Conservation (phyloP, 2,329 filamentous ascomycete species). For the Bipolaris sorokiniana region DNA sequence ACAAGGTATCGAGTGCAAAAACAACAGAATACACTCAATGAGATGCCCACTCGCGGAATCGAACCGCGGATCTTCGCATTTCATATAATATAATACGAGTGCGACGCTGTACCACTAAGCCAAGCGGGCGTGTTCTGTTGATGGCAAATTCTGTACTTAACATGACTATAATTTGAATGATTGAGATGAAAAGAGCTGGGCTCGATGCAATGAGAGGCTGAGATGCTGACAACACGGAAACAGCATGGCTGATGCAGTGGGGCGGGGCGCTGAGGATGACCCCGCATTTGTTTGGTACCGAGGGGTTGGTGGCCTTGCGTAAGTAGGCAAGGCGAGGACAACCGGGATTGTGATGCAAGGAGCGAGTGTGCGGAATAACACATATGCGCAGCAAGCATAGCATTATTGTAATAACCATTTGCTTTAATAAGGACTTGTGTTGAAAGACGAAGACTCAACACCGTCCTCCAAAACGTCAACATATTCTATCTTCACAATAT, state of each 20-base stretch:
- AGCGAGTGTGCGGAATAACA: no score
- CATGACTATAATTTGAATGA: neutral
- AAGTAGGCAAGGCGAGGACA: no score
- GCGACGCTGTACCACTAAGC: slow-evolving; percentile 25
- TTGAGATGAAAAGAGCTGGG: neutral
- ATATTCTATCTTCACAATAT: neutral
- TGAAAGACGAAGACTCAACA: no score
- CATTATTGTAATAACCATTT: no score
- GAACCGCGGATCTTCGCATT: slow-evolving; percentile 28
- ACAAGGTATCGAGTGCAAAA: neutral
- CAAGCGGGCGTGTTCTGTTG: slow-evolving; percentile 10
- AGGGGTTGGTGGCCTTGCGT: neutral
- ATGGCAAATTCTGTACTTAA: neutral
- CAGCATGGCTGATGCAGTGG: neutral
- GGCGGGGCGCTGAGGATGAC: neutral
- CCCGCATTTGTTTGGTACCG: neutral
- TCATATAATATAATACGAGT: slow-evolving; percentile 17
- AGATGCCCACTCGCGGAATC: slow-evolving; percentile 14
- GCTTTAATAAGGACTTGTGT: no score
- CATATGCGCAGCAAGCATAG: no score
- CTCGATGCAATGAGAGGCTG: neutral
- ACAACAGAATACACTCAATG: neutral
- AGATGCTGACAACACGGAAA: neutral
- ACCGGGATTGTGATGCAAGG: no score
- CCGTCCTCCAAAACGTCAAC: no score